Conservation (phyloP, 306 rosid species). For the Quercus agrifolia region DNA sequence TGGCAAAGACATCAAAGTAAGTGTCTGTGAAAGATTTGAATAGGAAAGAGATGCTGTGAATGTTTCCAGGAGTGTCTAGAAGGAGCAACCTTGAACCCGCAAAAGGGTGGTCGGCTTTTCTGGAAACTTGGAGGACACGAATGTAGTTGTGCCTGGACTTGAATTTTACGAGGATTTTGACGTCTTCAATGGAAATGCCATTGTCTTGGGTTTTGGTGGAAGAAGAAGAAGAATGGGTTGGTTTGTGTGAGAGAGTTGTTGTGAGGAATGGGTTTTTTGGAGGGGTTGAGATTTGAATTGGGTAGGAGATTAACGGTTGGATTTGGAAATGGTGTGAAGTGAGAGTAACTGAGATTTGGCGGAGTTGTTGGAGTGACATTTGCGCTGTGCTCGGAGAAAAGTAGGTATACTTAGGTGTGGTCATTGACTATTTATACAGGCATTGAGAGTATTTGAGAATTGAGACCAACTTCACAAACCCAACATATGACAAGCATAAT, state of each 20-base stretch:
- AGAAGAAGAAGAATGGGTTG: background rate
- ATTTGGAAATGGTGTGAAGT: conserved; percentile 27
- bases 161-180: conserved; percentile 62
- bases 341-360: conserved; percentile 26
- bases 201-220: conserved; percentile 49
- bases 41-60: conserved; percentile 80
- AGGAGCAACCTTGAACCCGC: conserved; percentile 91
- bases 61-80: conserved; percentile 85
- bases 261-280: conserved; percentile 12
- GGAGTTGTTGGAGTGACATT: too few relatives aligned
- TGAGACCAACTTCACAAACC: too few relatives aligned
- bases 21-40: conserved; percentile 61
- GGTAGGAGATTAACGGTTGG: conserved; percentile 23
- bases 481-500: too few relatives aligned
- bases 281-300: conserved; percentile 6
- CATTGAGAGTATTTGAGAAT: too few relatives aligned
- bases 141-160: conserved; percentile 74
- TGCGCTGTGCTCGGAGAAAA: too few relatives aligned
- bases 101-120: conserved; percentile 75
- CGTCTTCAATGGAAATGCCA: conserved; percentile 64
- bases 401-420: too few relatives aligned
- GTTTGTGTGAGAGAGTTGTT: background rate
- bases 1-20: conserved; percentile 88
- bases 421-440: too few relatives aligned
- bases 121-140: conserved; percentile 74